Base-by-base conservation (phyloP, 306 rosid species). In the Bauhinia variegata region DNA sequence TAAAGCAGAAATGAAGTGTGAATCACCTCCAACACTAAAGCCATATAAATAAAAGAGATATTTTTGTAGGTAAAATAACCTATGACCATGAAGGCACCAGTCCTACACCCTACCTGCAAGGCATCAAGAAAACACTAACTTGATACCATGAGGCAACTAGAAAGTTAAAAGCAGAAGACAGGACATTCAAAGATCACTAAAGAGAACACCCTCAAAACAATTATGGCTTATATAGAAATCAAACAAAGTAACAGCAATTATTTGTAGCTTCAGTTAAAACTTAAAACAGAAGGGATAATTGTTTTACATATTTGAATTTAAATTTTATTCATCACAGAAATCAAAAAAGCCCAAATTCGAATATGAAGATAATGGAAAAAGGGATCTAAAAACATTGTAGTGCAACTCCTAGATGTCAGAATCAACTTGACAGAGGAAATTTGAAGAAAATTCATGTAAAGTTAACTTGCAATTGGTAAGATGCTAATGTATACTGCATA, bases 31-130 rank as follows among this genome's bases (percentile, higher is more conserved):
- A 33, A 48, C n/a, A 62, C 54, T 67, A 63, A 15, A 67, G 61
- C 37, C 49, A 70, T 18, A 60, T 37, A 38, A 31, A 59, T 52
- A n/a, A 37, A 65, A 42, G 64, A 33, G 18, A 56, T 46, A 49
- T 69, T 31, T 31, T 32, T 14, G 34, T 60, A 63, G 64, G 64
- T 23, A 53, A 46, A 19, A 16, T 53, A 58, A 31, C 51, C 60
- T 54, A 6, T 51, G 37, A 53, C 39, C 70, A 60, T 50, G 41
- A 66, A 49, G 34, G 62, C 57, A 68, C 36, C 61, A 30, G 49
- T 33, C 51, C 28, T 4, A 67, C 37, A 67, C 54, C 63, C 12
- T 52, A 68, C 64, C 54, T 42, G 70, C 71, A 70, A 53, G 62
- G 74, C 53, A 65, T 70, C 59, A 44, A 36, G 65, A 68, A 62